Evolutionary conservation across 768 basidiomycete genomes (phyloP).

Genomic region (Kwoniella dendrophila): DNA sequence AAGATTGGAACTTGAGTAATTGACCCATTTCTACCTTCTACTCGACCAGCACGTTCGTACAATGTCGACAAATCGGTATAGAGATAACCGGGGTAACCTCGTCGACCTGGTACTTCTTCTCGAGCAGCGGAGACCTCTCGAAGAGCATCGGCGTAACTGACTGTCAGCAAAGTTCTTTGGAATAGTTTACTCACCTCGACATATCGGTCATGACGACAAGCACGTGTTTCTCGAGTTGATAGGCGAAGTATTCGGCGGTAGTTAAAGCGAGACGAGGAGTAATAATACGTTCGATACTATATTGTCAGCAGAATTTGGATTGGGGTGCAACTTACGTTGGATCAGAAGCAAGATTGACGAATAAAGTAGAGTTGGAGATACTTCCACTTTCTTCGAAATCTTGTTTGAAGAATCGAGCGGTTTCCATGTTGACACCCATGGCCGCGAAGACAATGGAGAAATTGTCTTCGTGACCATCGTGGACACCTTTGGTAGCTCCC

Average conservation of each 20-base stretch:
- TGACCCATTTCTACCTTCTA: constrained; percentile 94
- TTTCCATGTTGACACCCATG: constrained; percentile 99
- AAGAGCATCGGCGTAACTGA: constrained; percentile 47
- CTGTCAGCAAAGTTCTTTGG: constrained; percentile 59
- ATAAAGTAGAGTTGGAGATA: constrained; percentile 94
- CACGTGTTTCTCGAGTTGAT: constrained; percentile 99
- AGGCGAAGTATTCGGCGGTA: constrained; percentile 98
- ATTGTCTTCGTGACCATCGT: constrained; percentile 99
- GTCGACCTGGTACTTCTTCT: constrained; percentile 98
- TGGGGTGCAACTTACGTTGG: constrained; percentile 65
- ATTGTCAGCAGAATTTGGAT: neutral
- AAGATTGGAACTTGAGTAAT: constrained; percentile 99
- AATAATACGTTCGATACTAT: constrained; percentile 92
- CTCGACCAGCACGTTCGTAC: constrained; percentile 98
- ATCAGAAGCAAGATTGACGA: constrained; percentile 98
- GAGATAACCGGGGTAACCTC: constrained; percentile 76
- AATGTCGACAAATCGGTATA: constrained; percentile 99
- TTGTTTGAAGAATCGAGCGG: constrained; percentile 98
- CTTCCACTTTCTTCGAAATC: constrained; percentile 99
- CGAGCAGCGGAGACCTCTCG: constrained; percentile 91
- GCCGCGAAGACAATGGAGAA: constrained; percentile 99
- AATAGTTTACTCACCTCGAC: constrained; percentile 54
- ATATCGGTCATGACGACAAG: constrained; percentile 99
- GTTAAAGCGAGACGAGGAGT: constrained; percentile 97
- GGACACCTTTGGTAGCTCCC: constrained; percentile 80